Evolutionary conservation across 352 stramenopile genomes (phyloP), one percentile per base, ranked within the genome.

Genomic region (Pythium diclinum): DNA sequence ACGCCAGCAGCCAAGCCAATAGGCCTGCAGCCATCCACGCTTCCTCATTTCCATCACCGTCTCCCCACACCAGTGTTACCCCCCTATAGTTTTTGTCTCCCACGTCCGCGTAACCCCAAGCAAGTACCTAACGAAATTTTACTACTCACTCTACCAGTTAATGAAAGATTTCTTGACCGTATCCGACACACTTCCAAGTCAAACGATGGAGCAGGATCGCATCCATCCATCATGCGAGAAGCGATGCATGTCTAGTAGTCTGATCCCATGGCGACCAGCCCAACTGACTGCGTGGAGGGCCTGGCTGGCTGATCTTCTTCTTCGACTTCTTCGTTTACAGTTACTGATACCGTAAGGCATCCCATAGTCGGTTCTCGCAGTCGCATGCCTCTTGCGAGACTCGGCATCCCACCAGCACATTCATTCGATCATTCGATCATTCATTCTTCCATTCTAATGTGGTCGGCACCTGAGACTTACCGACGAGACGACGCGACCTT

Each of bases 41-140:
- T 9, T 40, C 40, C 17, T 17, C 40, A 25, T 47, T 23, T 23
- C 9, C 40, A 47, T 47, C 9, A 47, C 17, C 40, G 40, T 47
- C 40, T 47, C 14, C 2, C 14, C 2, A 14, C 11, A 1, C 40
- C 13, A 17, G 17, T 47, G 3, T 47, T 17, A n/a, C 40, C 19
- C 40, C 3, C 40, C 36, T 23, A 47, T 6, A 47, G 40, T 47
- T 16, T 47, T 16, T 47, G 16, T 47, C 40, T 47, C 40, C 25
- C 25, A 28, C 25, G 40, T 47, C 40, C 17, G 40, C 5, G 40
- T 47, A 47, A 47, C 40, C 2, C 40, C 16, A 47, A 47, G 40
- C 16, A 47, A 47, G 40, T 47, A 47, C 40, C 40, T 47, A 47
- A 47, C 40, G 14, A 47, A 47, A 47, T 47, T 25, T 47, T 47